Base-by-base conservation (phyloP, 768 basidiomycete species). In the Boletus sensibilis region DNA sequence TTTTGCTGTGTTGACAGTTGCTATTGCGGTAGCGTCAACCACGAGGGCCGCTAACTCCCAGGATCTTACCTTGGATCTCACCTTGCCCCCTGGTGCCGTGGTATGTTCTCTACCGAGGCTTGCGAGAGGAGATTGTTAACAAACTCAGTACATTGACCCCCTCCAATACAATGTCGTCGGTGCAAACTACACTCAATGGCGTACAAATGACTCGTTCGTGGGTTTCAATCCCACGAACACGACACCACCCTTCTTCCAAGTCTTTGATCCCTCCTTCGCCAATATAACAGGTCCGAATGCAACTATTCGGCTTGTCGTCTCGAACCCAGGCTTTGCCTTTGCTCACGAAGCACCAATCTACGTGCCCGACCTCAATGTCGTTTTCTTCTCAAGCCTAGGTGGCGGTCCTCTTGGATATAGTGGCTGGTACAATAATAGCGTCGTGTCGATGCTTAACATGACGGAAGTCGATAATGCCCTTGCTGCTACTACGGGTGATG, bases 331-430 rank as follows among this genome's bases (percentile, higher is more conserved):
- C 4, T 86, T 85, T 67, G 85, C 85, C 3, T 84, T 90, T 58
- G 89, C 88, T 18, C 90, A 92, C 65, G 91, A 93, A 71, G 90
- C 87, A 3, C 87, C 88, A 0, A 75, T 91, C 2, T 90, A 84
- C 69, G 73, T 82, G 33, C 72, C 83, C 6, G 78, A 76, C n/a
- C 85, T 84, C n/a, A 81, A 90, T 62, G 82, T 86, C 59, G 76
- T 92, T 2, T 86, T 84, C 73, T 92, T 92, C 64, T 77, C 81
- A 6, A 86, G 85, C 69, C 88, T 84, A 57, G 83, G 81, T 53
- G 88, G 88, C 6, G 87, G 86, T 2, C 52, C 80, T 31, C 75
- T 87, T 2, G 87, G 87, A 5, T 78, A 81, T 65, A 87, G 81
- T 48, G 84, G 84, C 58, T 68, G 85, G 48, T 69, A 87, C 59